Evolutionary conservation across 768 basidiomycete species (phyloP).

Genomic region (Podaxis rugospora): DNA sequence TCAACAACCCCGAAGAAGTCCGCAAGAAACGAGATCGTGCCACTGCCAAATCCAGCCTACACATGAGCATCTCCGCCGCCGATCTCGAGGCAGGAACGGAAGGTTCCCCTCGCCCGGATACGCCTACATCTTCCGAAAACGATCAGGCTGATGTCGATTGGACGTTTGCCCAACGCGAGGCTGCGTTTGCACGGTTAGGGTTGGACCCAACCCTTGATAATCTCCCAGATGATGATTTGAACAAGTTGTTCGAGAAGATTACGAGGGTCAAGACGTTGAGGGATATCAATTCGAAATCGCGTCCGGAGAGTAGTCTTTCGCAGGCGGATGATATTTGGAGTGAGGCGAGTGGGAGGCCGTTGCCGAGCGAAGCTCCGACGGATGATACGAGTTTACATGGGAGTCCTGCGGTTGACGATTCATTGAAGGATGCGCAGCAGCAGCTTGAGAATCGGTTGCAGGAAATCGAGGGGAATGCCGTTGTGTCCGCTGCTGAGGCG

Average conservation of each 20-base stretch:
- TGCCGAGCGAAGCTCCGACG: constrained; percentile 73
- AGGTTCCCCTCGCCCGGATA: constrained; percentile 71
- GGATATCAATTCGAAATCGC: constrained; percentile 71
- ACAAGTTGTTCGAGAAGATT: constrained; percentile 92
- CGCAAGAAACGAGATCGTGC: constrained; percentile 86
- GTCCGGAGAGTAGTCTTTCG: constrained; percentile 87
- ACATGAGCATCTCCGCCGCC: constrained; percentile 57
- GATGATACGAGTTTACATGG: constrained; percentile 84
- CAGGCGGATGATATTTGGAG: constrained; percentile 89
- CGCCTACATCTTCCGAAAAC: constrained; percentile 65
- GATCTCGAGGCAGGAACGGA: constrained; percentile 49
- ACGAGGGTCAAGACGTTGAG: constrained; percentile 87
- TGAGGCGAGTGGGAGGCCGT: constrained; percentile 69
- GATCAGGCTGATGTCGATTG: constrained; percentile 82
- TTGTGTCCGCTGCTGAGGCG: constrained; percentile 48
- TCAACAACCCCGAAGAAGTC: constrained; percentile 94
- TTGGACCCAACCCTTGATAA: constrained; percentile 88
- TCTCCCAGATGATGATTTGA: constrained; percentile 91
- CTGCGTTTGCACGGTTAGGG: constrained; percentile 82
- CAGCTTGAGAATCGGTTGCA: constrained; percentile 73
- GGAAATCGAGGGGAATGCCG: constrained; percentile 37
- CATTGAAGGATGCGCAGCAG: constrained; percentile 66
- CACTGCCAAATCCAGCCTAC: constrained; percentile 64
- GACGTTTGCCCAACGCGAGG: constrained; percentile 96
- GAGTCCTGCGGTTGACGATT: constrained; percentile 64